Evolutionary conservation across 257 asterid species (phyloP).

Genomic region (Solanum tacnaense): DNA sequence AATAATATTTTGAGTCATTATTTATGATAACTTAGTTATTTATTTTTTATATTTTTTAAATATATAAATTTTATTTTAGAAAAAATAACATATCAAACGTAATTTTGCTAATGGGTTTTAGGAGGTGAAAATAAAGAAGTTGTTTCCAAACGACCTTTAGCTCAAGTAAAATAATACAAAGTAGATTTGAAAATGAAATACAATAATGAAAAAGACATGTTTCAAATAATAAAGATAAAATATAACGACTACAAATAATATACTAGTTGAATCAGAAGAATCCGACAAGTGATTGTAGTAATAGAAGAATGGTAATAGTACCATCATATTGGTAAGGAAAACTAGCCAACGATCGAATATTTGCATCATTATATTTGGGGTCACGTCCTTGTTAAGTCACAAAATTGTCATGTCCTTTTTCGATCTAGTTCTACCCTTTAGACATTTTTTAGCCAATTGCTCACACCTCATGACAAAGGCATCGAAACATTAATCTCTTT

Average conservation of each 20-base stretch:
- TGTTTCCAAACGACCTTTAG: background rate
- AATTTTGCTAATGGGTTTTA: background rate
- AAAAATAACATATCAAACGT: background rate
- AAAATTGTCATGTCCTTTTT: too few species aligned
- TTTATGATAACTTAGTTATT: background rate
- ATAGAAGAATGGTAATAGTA: too few species aligned
- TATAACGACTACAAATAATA: too few species aligned
- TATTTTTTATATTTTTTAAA: background rate
- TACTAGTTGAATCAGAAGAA: background rate
- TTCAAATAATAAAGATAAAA: background rate
- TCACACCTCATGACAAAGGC: background rate
- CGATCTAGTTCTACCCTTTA: too few species aligned
- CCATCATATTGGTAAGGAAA: background rate
- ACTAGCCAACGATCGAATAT: background rate
- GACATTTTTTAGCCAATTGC: too few species aligned
- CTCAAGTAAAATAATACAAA: background rate
- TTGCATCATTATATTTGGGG: too few species aligned
- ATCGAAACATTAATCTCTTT: background rate
- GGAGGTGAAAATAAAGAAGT: background rate
- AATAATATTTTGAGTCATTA: background rate
- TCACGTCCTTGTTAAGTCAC: too few species aligned
- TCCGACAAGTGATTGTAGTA: background rate
- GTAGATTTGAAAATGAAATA: background rate
- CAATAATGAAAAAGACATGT: background rate
- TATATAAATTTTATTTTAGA: background rate